phyloP scores from a whole-genome alignment of 164 flowering plant species.

The Cinnamomum micranthum region DNA sequence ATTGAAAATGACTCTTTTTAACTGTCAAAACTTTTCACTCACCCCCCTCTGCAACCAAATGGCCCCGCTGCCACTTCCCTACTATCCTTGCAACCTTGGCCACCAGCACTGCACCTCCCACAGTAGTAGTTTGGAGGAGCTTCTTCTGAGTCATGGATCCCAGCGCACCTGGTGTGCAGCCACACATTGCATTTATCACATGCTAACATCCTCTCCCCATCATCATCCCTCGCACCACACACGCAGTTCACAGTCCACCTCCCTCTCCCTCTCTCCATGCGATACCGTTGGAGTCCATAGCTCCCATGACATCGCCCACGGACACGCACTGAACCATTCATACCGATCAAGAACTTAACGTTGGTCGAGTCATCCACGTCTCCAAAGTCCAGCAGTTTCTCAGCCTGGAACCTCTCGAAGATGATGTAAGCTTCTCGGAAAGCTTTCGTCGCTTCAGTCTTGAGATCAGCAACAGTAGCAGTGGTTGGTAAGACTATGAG shows the following conservation, averaged over 20 bases:
- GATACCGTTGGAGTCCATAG: constrained; percentile 35
- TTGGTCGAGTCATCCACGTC: constrained; percentile 38
- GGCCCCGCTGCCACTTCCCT: not conserved
- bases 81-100: not conserved
- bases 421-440: constrained; percentile 61
- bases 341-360: constrained; percentile 38
- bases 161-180: constrained; percentile 82
- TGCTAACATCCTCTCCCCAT: constrained; percentile 86
- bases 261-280: constrained; percentile 74
- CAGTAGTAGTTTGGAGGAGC: constrained; percentile 60
- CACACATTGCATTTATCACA: constrained; percentile 77
- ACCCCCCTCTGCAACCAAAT: not conserved
- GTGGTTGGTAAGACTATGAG: constrained; percentile 34
- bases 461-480: constrained; percentile 65
- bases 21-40: no score
- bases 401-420: constrained; percentile 54
- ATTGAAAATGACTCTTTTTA: no score
- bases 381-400: constrained; percentile 43
- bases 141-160: constrained; percentile 41
- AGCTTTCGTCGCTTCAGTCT: constrained; percentile 46
- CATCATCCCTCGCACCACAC: constrained; percentile 84
- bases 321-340: constrained; percentile 25
- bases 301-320: constrained; percentile 41
- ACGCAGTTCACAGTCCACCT: constrained; percentile 70
- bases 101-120: constrained; percentile 25